A percentile compares a stretch with the other conserved stretches of the same genome.
These are phyloP conservation scores for Bruguiera parviflora DNA, from an alignment of 345 rosid genomes.

Conservation along the genomic window DNA sequence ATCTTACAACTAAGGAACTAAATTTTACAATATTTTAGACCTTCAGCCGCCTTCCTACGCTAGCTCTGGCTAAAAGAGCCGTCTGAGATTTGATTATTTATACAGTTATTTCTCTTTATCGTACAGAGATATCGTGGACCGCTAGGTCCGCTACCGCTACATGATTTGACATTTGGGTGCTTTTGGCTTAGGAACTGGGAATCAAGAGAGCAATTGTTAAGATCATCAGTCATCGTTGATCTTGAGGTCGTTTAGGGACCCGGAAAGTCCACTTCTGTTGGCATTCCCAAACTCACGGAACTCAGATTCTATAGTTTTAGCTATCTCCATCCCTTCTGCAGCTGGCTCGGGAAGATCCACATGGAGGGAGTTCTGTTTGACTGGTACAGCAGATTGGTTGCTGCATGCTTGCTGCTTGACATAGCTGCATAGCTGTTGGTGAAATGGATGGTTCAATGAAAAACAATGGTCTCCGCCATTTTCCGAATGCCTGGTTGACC, in stretches of 20 bases:
- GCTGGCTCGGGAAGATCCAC: conserved; percentile 66
- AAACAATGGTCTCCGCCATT: conserved; percentile 48
- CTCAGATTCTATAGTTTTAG: conserved; percentile 68
- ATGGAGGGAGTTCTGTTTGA: conserved; percentile 85
- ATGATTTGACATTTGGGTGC: too few relatives aligned
- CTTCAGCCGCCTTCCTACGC: conserved; percentile 14
- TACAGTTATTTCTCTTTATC: neutral
- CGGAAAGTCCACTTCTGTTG: conserved; percentile 20
- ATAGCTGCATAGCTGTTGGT: conserved; percentile 77
- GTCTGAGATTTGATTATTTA: conserved; percentile 9
- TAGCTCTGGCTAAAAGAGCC: conserved; percentile 15
- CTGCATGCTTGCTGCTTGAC: conserved; percentile 57
- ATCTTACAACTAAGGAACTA: neutral
- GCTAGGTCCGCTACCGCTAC: too few relatives aligned
- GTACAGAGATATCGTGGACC: too few relatives aligned
- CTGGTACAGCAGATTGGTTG: conserved; percentile 36
- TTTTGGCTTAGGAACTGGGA: too few relatives aligned
- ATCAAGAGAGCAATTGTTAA: too few relatives aligned
- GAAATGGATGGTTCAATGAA: conserved; percentile 81
- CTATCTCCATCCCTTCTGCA: conserved; percentile 55
- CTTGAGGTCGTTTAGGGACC: conserved; percentile 31
- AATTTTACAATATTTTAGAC: neutral
- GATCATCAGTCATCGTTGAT: conserved; percentile 25
- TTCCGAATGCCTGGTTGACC: conserved; percentile 56
- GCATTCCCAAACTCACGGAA: conserved; percentile 54